Evolutionary conservation across 2,329 filamentous ascomycete genomes (phyloP), one percentile per base, ranked within the genome.

Genomic region (Amphichorda felina): DNA sequence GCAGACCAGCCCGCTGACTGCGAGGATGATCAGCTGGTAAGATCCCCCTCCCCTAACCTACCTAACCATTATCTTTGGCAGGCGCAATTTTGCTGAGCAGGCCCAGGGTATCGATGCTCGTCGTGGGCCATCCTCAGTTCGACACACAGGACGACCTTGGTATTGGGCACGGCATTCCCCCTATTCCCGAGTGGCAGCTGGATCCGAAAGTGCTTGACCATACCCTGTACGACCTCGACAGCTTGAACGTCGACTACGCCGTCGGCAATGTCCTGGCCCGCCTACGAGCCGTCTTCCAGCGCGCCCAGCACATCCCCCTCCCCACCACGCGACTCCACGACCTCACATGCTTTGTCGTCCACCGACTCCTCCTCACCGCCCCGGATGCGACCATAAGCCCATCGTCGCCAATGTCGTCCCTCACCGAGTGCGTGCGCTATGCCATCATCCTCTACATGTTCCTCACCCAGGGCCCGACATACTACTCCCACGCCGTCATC

Each of bases 101-200:
- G 5, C 2, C 3, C 22, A 75, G 72, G 72, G 68, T 75, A n/a
- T 70, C 70, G 0, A 59, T 75, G 59, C 54, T 76, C 4, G 59
- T 75, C 5, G 69, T 55, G 39, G 65, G 66, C 7, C 35, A 44
- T 17, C 71, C 71, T 14, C 70, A 75, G 39, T 76, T 75, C 38
- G 39, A 55, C 4, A 63, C 59, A 0, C 68, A 74, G 37, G 60
- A 72, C 41, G 65, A 74, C 21, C 31, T 45, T 6, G 66, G 66
- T 1, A 43, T 50, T 25, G 69, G 68, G 9, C 51, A 62, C 39
- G 72, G 70, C 2, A 64, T 75, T 24, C 49, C 57, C 4, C 59
- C 68, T 0, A 68, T 63, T 15, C 46, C 57, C 0, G 57, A 71
- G 44, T 75, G 70, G 70, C 55, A 63, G 31, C 37, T 36, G 3